These are phyloP conservation scores for Microbotryomycetes sp. DNA, from an alignment of 1,284 basidiomycete species.

Conservation along the genomic window DNA sequence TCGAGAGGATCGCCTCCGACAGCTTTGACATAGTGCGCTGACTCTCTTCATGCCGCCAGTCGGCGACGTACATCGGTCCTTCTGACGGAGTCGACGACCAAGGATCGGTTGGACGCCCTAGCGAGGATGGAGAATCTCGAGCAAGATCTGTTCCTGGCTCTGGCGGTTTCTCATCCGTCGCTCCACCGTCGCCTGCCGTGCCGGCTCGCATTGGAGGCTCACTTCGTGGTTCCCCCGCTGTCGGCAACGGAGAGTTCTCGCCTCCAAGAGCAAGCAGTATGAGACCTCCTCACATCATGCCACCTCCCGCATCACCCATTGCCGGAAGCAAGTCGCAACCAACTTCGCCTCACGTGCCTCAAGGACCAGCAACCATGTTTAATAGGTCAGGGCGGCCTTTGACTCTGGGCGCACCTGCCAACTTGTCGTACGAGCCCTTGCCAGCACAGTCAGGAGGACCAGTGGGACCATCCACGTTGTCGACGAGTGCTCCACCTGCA, in stretches of 20 bases:
- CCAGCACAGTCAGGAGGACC: too few species aligned
- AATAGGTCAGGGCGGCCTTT: neutral
- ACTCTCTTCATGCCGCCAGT: conserved; percentile 7
- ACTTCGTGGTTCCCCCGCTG: neutral
- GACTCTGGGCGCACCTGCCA: neutral
- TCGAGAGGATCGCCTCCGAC: neutral
- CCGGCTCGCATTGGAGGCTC: neutral
- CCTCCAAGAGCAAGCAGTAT: neutral
- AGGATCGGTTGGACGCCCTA: neutral
- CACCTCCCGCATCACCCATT: neutral
- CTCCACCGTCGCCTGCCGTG: neutral
- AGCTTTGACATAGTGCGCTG: too few species aligned
- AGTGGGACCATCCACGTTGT: too few species aligned
- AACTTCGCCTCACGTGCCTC: neutral
- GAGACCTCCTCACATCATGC: neutral
- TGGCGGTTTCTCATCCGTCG: neutral
- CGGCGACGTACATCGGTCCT: conserved; percentile 26
- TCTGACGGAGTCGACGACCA: neutral
- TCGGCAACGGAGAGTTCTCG: neutral
- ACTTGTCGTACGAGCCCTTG: neutral
- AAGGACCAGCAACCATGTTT: neutral
- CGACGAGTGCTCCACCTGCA: neutral
- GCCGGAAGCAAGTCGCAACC: neutral
- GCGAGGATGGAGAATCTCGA: neutral
- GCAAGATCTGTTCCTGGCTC: neutral